Evolutionary conservation across 805 yeast species (phyloP).

Genomic region (Sugiyamaella floridensis): DNA sequence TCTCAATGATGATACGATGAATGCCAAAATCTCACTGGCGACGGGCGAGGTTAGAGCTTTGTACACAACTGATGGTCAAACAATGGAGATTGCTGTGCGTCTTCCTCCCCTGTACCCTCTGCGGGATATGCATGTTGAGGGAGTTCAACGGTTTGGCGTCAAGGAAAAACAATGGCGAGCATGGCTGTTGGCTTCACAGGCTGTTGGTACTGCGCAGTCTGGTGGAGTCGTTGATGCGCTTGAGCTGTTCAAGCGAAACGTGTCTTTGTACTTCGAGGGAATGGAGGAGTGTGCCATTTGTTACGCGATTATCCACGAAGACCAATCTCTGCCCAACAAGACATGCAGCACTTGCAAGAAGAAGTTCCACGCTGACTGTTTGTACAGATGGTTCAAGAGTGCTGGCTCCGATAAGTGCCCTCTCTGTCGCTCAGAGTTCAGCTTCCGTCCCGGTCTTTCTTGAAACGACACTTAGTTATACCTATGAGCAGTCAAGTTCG

Average conservation of each 20-base stretch:
- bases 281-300: constrained; percentile 97
- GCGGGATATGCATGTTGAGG: constrained; percentile 64
- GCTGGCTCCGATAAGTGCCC: constrained; percentile 93
- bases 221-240: constrained; percentile 54
- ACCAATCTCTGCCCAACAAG: constrained; percentile 83
- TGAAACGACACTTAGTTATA: neutral
- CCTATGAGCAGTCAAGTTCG: neutral
- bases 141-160: constrained; percentile 77
- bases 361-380: constrained; percentile 91
- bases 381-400: constrained; percentile 95
- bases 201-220: constrained; percentile 58
- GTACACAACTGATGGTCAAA: constrained; percentile 80
- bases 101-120: constrained; percentile 77
- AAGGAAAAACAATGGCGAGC: constrained; percentile 91
- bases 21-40: constrained; percentile 53
- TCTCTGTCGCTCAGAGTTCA: constrained; percentile 67
- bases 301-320: constrained; percentile 84
- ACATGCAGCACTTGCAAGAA: constrained; percentile 85
- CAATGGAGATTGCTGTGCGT: constrained; percentile 67
- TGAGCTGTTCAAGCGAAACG: constrained; percentile 64
- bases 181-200: constrained; percentile 88
- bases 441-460: constrained; percentile 19
- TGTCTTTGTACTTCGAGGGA: constrained; percentile 80
- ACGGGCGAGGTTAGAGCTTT: constrained; percentile 64
- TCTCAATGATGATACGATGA: constrained; percentile 33